Evolutionary conservation across 2,329 filamentous ascomycete species (phyloP), one percentile per base, ranked within the genome.

Genomic region (Xylariales sp.): DNA sequence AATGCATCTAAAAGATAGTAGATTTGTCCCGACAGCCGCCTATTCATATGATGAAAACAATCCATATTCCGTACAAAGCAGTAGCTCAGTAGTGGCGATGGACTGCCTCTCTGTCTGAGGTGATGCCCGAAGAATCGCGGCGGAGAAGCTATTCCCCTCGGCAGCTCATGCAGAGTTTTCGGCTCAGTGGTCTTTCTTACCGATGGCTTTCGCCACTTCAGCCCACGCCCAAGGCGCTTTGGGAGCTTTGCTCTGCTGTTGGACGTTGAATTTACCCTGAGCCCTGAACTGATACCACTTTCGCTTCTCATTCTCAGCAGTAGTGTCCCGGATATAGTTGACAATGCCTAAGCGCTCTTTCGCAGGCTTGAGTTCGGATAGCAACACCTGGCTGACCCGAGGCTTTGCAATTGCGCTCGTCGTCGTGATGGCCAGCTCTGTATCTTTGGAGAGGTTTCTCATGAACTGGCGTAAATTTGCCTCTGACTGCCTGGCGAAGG

Each of bases 401-500:
- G 76, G 74, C 55, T 73, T 75, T 44, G 69, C 70, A 48, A 78
- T 70, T 46, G 67, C 50, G 51, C 68, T 74, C 64, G 79, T 73
- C 37, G 74, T 78, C 25, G 72, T 74, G 41, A 79, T 50, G 37
- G 73, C 68, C 13, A 80, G 59, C 34, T 59, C 62, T 5, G 65
- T 61, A 10, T 63, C 51, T 4, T 69, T 61, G 2, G 76, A 70
- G 2, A 75, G 58, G 19, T 57, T 53, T 32, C 53, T 60, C 21
- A 74, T 61, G 53, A 75, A 82, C 38, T 70, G 69, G 41, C 70
- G 61, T 16, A 85, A 64, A 34, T 71, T 60, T 19, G 72, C 63
- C 23, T 72, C 74, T 1, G 81, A 84, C 27, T 69, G 60, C 30
- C 84, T 77, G 13, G 83, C 85, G 47, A 74, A 75, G 1, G 67